phyloP scores from a whole-genome alignment of 2,329 filamentous ascomycete species.

The Botrytis deweyae region DNA sequence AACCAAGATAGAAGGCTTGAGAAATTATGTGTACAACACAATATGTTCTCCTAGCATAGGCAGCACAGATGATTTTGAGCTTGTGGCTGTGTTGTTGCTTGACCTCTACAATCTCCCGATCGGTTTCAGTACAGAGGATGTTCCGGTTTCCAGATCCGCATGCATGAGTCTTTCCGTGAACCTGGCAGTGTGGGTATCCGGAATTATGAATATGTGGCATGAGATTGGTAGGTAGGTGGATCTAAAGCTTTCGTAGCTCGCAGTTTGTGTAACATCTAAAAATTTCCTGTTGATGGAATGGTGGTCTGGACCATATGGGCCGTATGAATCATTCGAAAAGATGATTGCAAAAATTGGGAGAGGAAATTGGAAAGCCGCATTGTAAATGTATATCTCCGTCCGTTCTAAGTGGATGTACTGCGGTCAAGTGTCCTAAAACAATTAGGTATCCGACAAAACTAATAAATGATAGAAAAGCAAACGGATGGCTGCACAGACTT shows the following conservation, averaged over 20 bases:
- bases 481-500: not conserved
- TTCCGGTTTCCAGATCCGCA: not conserved
- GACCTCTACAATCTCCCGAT: not conserved
- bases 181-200: not conserved
- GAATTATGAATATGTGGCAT: not conserved
- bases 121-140: fast-evolving
- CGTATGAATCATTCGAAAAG: not conserved
- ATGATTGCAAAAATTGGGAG: not conserved
- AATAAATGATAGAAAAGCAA: not conserved
- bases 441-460: not conserved
- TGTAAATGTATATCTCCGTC: not conserved
- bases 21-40: not conserved
- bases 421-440: not conserved
- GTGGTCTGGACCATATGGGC: not conserved
- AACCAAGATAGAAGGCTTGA: not conserved
- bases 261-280: not conserved
- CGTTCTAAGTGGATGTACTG: not conserved
- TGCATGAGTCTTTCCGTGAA: not conserved
- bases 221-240: not conserved
- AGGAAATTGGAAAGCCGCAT: not conserved
- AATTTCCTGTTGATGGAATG: not conserved
- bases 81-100: not conserved
- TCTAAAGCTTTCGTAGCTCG: not conserved
- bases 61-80: not conserved
- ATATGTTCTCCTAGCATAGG: not conserved